Percentiles rank a stretch among this genome's conserved stretches.
Evolutionary conservation across 331 rosid genomes (phyloP).

Genomic region (Acacia pycnantha): DNA sequence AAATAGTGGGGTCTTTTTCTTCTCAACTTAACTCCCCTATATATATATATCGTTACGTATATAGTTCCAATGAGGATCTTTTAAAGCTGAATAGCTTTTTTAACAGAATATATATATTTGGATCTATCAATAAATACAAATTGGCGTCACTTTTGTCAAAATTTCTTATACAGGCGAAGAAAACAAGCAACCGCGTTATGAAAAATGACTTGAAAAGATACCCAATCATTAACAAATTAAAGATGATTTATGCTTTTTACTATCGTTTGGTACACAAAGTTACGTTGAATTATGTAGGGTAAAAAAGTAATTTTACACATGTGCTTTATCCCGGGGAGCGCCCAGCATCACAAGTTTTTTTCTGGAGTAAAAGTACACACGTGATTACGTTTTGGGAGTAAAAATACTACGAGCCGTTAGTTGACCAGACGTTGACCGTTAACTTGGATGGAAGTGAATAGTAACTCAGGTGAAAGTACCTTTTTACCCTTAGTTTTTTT

Average conservation of each 20-base stretch:
- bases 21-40: neutral
- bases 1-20: constrained; percentile 17
- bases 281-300: neutral
- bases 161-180: neutral
- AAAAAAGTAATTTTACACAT: too few species aligned
- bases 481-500: too few species aligned
- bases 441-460: too few species aligned
- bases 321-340: too few species aligned
- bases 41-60: neutral
- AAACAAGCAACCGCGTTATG: neutral
- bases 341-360: too few species aligned
- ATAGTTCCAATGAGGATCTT: neutral
- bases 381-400: too few species aligned
- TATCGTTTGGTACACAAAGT: neutral
- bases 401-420: too few species aligned
- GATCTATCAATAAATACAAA: neutral
- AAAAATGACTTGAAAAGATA: neutral
- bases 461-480: too few species aligned
- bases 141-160: neutral
- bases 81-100: neutral
- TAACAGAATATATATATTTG: neutral
- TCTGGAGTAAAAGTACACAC: too few species aligned
- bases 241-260: neutral
- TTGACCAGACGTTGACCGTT: too few species aligned
- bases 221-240: neutral